A percentile compares a stretch with the other conserved stretches of the same genome.
Evolutionary conservation across 2,329 filamentous ascomycete genomes (phyloP).

Genomic region (Colletotrichum sp.): DNA sequence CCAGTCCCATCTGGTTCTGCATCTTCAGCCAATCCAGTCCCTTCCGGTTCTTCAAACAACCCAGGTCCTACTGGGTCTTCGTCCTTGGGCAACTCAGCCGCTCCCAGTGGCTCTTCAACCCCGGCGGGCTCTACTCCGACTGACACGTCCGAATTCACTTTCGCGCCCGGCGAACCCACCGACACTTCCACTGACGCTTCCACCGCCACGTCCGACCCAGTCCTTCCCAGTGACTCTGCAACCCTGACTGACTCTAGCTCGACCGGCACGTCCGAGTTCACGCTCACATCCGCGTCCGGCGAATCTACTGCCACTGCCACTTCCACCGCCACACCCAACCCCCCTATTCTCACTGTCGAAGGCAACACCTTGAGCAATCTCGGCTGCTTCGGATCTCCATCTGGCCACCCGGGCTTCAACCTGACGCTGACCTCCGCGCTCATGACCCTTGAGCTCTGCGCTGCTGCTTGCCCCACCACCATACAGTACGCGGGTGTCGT

Average conservation of each 20-base stretch:
- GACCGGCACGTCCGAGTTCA: not conserved
- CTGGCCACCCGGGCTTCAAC: constrained; percentile 29
- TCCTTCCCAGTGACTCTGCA: not conserved
- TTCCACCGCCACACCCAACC: not conserved
- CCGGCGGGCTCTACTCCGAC: not conserved
- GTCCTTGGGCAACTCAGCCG: not conserved
- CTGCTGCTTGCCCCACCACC: constrained; percentile 23
- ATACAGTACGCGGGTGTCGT: not conserved
- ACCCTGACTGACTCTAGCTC: not conserved
- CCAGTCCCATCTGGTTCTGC: not conserved
- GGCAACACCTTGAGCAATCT: constrained; percentile 21
- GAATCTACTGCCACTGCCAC: not conserved
- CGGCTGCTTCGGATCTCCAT: constrained; percentile 30
- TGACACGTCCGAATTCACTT: not conserved
- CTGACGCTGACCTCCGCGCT: constrained; percentile 5
- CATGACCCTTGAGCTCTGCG: constrained; percentile 29
- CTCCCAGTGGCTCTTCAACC: not conserved
- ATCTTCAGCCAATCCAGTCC: not conserved
- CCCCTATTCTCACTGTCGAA: not conserved
- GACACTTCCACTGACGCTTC: not conserved
- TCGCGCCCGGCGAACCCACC: not conserved
- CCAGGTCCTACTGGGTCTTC: not conserved
- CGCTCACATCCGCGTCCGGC: not conserved
- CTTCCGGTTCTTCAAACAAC: not conserved
- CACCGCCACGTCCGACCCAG: not conserved